phyloP scores from a whole-genome alignment of 768 basidiomycete species.

The Collybia nuda region DNA sequence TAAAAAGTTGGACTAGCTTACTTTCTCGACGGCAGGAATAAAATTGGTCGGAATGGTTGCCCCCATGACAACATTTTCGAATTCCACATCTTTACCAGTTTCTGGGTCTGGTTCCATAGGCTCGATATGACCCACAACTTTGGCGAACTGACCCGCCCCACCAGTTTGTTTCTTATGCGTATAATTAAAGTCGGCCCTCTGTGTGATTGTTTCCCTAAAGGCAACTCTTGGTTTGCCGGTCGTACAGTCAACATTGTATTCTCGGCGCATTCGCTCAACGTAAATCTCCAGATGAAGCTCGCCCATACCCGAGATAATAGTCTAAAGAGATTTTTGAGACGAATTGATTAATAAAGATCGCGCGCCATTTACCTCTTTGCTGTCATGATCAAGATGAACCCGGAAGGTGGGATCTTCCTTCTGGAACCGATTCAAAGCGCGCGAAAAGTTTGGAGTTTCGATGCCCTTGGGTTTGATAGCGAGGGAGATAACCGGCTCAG shows the following conservation, averaged over 20 bases:
- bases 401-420: conserved; percentile 99
- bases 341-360: background rate
- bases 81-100: conserved; percentile 79
- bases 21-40: conserved; percentile 95
- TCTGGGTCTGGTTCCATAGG: conserved; percentile 76
- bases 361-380: conserved; percentile 70
- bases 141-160: conserved; percentile 95
- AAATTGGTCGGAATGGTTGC: conserved; percentile 89
- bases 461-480: conserved; percentile 89
- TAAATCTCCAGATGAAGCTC: conserved; percentile 99
- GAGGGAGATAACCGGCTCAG: conserved; percentile 97
- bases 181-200: conserved; percentile 79
- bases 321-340: conserved; percentile 42
- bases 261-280: conserved; percentile 97
- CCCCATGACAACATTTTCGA: conserved; percentile 88
- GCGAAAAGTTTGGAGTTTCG: conserved; percentile 95
- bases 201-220: conserved; percentile 92
- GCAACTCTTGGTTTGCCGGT: conserved; percentile 97
- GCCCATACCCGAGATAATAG: conserved; percentile 99
- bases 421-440: conserved; percentile 95
- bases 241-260: conserved; percentile 90
- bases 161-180: conserved; percentile 99
- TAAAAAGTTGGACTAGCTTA: conserved; percentile 24
- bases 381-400: conserved; percentile 92
- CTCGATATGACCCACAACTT: conserved; percentile 88